These are phyloP conservation scores for Delonix regia DNA, from an alignment of 306 rosid species.

Conservation along the genomic window DNA sequence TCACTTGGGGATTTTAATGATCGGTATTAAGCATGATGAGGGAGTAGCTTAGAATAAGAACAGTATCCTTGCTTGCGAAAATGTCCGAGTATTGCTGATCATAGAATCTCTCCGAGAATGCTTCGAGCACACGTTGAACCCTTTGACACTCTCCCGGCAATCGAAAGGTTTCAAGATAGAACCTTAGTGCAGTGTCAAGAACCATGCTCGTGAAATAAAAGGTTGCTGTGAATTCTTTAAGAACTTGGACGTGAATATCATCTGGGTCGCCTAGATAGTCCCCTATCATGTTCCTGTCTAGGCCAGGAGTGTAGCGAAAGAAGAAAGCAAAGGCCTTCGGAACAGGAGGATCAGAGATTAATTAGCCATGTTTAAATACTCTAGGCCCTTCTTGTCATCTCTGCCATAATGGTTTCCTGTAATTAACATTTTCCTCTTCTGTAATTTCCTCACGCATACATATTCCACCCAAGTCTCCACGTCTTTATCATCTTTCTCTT, in stretches of 20 bases:
- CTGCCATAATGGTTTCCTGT: slow-evolving; percentile 84
- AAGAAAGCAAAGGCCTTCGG: slow-evolving; percentile 70
- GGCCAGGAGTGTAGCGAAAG: slow-evolving; percentile 73
- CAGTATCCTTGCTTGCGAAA: slow-evolving; percentile 80
- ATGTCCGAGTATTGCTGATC: slow-evolving; percentile 66
- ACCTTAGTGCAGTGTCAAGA: slow-evolving; percentile 80
- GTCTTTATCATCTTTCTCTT: slow-evolving; percentile 45
- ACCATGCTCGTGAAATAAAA: slow-evolving; percentile 76
- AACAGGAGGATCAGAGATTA: slow-evolving; percentile 78
- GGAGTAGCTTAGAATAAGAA: slow-evolving; percentile 81
- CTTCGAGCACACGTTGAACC: slow-evolving; percentile 83
- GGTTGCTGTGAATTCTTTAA: slow-evolving; percentile 70
- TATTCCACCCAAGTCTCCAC: slow-evolving; percentile 60
- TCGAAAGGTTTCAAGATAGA: slow-evolving; percentile 73
- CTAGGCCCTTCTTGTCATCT: slow-evolving; percentile 87
- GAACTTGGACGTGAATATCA: slow-evolving; percentile 67
- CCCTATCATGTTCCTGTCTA: slow-evolving; percentile 76
- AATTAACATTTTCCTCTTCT: slow-evolving; percentile 68
- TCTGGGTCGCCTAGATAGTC: slow-evolving; percentile 95
- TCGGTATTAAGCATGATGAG: slow-evolving; percentile 95
- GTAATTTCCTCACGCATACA: slow-evolving; percentile 63
- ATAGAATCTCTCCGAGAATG: slow-evolving; percentile 72
- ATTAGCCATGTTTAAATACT: slow-evolving; percentile 65
- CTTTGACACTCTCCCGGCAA: slow-evolving; percentile 94
- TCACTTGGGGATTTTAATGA: slow-evolving; percentile 95